Evolutionary conservation across 2,329 filamentous ascomycete species (phyloP).

Genomic region (Calonectria hongkongensis): DNA sequence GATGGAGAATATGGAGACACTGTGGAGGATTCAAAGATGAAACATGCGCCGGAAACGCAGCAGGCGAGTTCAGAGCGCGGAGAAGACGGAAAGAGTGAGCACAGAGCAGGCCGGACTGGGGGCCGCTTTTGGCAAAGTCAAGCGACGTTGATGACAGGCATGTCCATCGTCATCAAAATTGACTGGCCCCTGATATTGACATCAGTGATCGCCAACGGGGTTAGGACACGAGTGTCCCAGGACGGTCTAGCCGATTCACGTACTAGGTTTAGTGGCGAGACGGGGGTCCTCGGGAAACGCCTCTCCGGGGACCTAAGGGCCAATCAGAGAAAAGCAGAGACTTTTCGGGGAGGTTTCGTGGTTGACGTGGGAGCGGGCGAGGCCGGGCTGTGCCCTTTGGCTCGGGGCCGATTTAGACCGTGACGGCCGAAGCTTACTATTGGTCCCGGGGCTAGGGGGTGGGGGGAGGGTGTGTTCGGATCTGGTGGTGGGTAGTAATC

Average conservation of each 20-base stretch:
- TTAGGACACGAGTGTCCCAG: conserved; percentile 50
- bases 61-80: conserved; percentile 23
- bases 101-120: conserved; percentile 22
- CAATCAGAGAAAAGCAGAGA: conserved; percentile 45
- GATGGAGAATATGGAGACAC: conserved; percentile 48
- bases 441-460: conserved; percentile 41
- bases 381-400: conserved; percentile 51
- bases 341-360: conserved; percentile 30
- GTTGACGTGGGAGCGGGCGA: conserved; percentile 43
- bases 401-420: conserved; percentile 52
- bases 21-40: conserved; percentile 48
- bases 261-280: conserved; percentile 41
- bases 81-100: conserved; percentile 26
- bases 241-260: conserved; percentile 45
- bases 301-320: conserved; percentile 46
- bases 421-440: conserved; percentile 48
- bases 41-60: conserved; percentile 44
- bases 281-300: conserved; percentile 38
- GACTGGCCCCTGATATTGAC: conserved; percentile 44
- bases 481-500: conserved; percentile 7
- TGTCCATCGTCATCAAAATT: conserved; percentile 46
- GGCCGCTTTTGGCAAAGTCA: conserved; percentile 42
- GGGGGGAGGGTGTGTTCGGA: not conserved
- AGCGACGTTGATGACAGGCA: conserved; percentile 45
- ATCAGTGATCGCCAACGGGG: conserved; percentile 52